A percentile compares a stretch with the other conserved stretches of the same genome.
Evolutionary conservation across 2,329 filamentous ascomycete species (phyloP).

Genomic region (Ilyonectria mors-panacis): DNA sequence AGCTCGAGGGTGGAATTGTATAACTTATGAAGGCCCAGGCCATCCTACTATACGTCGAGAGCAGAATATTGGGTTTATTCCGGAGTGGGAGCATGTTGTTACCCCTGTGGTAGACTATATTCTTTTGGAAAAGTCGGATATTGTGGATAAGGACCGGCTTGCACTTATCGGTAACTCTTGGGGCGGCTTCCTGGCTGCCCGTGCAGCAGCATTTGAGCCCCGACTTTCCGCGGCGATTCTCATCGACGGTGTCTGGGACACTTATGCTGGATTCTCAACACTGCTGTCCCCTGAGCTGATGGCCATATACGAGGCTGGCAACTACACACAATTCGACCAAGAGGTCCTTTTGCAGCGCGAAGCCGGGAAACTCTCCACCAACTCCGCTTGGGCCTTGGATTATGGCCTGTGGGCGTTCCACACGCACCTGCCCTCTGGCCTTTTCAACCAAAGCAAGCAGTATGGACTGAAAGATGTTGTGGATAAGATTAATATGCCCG

Average conservation of each 20-base stretch:
- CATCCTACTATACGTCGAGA: slow-evolving; percentile 58
- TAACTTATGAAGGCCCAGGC: slow-evolving; percentile 64
- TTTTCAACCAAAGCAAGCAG: slow-evolving; percentile 26
- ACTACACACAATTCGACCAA: slow-evolving; percentile 24
- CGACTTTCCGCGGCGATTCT: slow-evolving; percentile 56
- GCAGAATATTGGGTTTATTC: slow-evolving; percentile 60
- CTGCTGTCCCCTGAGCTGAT: slow-evolving; percentile 47
- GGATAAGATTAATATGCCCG: slow-evolving; percentile 27
- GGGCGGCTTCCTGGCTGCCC: slow-evolving; percentile 57
- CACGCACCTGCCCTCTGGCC: slow-evolving; percentile 21
- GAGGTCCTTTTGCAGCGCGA: not conserved
- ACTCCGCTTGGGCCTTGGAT: slow-evolving; percentile 27
- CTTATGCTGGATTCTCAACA: slow-evolving; percentile 48
- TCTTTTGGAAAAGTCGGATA: slow-evolving; percentile 32
- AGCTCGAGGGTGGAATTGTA: slow-evolving; percentile 59
- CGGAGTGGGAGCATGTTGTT: slow-evolving; percentile 59
- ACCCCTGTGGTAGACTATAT: slow-evolving; percentile 59
- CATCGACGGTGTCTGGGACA: slow-evolving; percentile 56
- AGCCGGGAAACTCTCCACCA: slow-evolving; percentile 1
- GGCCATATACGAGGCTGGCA: slow-evolving; percentile 18
- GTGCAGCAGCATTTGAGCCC: slow-evolving; percentile 61
- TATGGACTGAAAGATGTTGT: slow-evolving; percentile 22
- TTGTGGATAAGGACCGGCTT: slow-evolving; percentile 52
- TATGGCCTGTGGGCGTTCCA: slow-evolving; percentile 34
- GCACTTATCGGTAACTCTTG: slow-evolving; percentile 59